These are phyloP conservation scores for Saccharomyces hybrid DNA, from an alignment of 1,139 yeast genomes.

Conservation along the genomic window DNA sequence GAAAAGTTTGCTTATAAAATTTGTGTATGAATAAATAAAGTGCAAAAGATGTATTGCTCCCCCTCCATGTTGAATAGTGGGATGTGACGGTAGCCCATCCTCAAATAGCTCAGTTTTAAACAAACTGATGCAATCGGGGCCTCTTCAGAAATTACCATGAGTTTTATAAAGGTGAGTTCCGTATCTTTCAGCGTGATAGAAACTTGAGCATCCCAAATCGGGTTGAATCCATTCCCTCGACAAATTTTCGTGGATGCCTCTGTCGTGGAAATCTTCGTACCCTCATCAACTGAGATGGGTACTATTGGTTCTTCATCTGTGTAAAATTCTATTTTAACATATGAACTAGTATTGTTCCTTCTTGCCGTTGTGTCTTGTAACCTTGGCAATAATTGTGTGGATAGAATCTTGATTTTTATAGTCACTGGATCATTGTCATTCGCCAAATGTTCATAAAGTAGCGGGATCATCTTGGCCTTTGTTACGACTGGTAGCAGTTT, in stretches of 20 bases:
- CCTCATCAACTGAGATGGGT: constrained; percentile 6
- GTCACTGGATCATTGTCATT: constrained; percentile 11
- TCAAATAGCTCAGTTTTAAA: constrained; percentile 48
- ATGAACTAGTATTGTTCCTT: constrained; percentile 19
- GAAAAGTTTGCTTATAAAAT: neutral
- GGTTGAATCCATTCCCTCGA: constrained; percentile 70
- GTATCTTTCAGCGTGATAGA: constrained; percentile 39
- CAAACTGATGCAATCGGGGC: constrained; percentile 52
- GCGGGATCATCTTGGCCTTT: constrained; percentile 24
- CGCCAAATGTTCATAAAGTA: constrained; percentile 15
- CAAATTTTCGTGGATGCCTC: constrained; percentile 24
- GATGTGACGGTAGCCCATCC: constrained; percentile 73
- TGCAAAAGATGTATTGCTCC: constrained; percentile 73
- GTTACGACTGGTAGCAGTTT: constrained; percentile 23
- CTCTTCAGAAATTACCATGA: constrained; percentile 41
- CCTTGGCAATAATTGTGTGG: constrained; percentile 81
- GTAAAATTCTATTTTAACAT: constrained; percentile 21
- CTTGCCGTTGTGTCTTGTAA: constrained; percentile 40
- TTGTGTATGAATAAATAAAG: constrained; percentile 46
- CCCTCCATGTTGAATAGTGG: constrained; percentile 72
- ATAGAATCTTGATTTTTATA: constrained; percentile 49
- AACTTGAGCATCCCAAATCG: constrained; percentile 62
- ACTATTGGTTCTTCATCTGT: constrained; percentile 33
- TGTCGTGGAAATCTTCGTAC: constrained; percentile 3
- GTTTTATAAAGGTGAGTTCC: constrained; percentile 46